Conservation (phyloP, 768 basidiomycete species). For the Tephrocybe rancida region DNA sequence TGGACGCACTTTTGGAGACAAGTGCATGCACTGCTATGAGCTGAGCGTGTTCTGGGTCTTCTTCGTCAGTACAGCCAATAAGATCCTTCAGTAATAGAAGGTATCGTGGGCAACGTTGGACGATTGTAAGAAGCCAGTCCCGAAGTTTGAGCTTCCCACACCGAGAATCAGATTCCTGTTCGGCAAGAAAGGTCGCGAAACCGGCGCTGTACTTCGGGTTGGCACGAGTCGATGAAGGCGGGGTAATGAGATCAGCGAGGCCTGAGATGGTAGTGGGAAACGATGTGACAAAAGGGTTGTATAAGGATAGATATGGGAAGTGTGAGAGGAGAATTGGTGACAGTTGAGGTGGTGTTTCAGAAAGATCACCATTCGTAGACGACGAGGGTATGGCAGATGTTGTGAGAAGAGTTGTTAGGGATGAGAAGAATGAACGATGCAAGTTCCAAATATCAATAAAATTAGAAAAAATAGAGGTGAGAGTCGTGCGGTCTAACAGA, state of each 20-base stretch:
- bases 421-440: constrained; percentile 72
- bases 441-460: constrained; percentile 93
- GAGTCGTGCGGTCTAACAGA: constrained; percentile 65
- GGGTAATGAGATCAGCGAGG: constrained; percentile 54
- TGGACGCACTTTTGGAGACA: constrained; percentile 70
- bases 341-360: constrained; percentile 34
- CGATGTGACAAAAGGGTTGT: constrained; percentile 81
- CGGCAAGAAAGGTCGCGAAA: constrained; percentile 65
- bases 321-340: constrained; percentile 73
- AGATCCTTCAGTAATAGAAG: constrained; percentile 83
- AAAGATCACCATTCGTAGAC: constrained; percentile 29
- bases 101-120: constrained; percentile 89
- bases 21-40: constrained; percentile 62
- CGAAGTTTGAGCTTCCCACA: constrained; percentile 78
- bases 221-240: constrained; percentile 36
- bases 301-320: constrained; percentile 87
- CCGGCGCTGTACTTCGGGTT: constrained; percentile 46
- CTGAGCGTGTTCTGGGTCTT: constrained; percentile 68
- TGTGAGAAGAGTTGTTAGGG: constrained; percentile 51
- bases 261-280: constrained; percentile 69
- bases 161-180: constrained; percentile 66
- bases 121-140: constrained; percentile 85
- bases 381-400: constrained; percentile 21
- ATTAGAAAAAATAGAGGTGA: constrained; percentile 82
- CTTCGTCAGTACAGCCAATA: constrained; percentile 61